Percentiles rank a stretch among this genome's conserved stretches.
Evolutionary conservation across 805 yeast species (phyloP).

Genomic region (Candida ortonii): DNA sequence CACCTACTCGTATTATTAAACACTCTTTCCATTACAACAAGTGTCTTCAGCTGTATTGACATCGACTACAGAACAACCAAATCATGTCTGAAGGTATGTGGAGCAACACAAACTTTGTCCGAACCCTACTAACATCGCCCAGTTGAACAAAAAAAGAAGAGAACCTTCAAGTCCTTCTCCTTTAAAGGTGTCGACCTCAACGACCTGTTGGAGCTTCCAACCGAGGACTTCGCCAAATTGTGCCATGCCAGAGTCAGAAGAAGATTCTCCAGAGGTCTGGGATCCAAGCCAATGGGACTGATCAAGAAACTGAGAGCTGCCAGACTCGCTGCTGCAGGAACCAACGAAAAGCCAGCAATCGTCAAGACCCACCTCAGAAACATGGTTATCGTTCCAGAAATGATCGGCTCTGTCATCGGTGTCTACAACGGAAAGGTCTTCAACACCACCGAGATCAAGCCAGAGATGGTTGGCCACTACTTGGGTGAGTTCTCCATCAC

Average conservation of each 20-base stretch:
- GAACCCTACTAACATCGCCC: constrained; percentile 31
- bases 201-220: constrained; percentile 87
- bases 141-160: constrained; percentile 70
- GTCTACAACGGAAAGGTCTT: constrained; percentile 99
- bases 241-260: constrained; percentile 99
- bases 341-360: constrained; percentile 93
- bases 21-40: too few species aligned
- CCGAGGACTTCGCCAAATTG: constrained; percentile 95
- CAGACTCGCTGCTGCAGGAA: constrained; percentile 81
- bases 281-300: constrained; percentile 91
- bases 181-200: constrained; percentile 98
- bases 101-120: neutral
- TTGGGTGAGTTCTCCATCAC: constrained; percentile 99
- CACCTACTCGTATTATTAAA: constrained; percentile 4
- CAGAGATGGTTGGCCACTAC: constrained; percentile 99
- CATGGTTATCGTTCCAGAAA: constrained; percentile 98
- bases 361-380: constrained; percentile 99
- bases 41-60: too few species aligned
- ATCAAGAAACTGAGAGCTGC: constrained; percentile 98
- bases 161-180: constrained; percentile 93
- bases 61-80: too few species aligned
- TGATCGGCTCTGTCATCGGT: constrained; percentile 98
- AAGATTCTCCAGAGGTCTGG: constrained; percentile 98
- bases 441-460: constrained; percentile 98
- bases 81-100: constrained; percentile 30